Percentiles rank a stretch among this genome's conserved stretches.
Evolutionary conservation across 805 yeast species (phyloP).

Genomic region (Cyberlindnera meyerae): DNA sequence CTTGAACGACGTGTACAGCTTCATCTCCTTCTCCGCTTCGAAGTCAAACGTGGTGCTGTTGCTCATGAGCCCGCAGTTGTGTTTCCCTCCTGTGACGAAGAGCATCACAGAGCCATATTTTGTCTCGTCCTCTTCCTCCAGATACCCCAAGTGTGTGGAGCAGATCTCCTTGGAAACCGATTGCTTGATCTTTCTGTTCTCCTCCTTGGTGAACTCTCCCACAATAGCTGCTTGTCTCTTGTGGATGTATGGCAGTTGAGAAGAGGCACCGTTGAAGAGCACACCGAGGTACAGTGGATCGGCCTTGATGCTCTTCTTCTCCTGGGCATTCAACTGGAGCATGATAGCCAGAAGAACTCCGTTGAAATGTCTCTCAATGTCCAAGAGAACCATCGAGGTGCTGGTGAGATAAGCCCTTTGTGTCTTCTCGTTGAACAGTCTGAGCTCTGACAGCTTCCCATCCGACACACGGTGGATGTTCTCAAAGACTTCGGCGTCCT

Average conservation of each 20-base stretch:
- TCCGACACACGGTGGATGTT: conserved; percentile 3
- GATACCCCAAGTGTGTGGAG: conserved; percentile 14
- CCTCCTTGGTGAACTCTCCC: conserved; percentile 15
- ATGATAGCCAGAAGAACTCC: conserved; percentile 21
- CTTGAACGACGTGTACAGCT: conserved; percentile 3
- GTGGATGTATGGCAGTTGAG: conserved; percentile 8
- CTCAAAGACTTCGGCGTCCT: conserved; percentile 15
- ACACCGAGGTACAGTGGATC: conserved; percentile 33
- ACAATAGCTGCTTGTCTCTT: conserved; percentile 10
- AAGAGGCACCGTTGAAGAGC: conserved; percentile 13
- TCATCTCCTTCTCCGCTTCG: conserved; percentile 10
- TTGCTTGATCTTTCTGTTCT: conserved; percentile 10
- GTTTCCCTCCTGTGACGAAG: conserved; percentile 15
- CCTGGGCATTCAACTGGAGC: conserved; percentile 16
- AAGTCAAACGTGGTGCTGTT: conserved; percentile 1
- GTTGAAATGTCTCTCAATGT: conserved; percentile 20
- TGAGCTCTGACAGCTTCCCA: conserved; percentile 2
- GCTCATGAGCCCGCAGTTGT: conserved; percentile 12
- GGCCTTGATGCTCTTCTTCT: conserved; percentile 20
- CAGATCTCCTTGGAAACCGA: conserved; percentile 18
- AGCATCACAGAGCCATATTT: conserved; percentile 3
- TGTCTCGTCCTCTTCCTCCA: conserved; percentile 2
- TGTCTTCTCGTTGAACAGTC: conserved; percentile 27
- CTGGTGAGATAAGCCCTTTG: conserved; percentile 12
- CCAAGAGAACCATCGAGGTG: conserved; percentile 10